These are phyloP conservation scores for Curvularia spicifera DNA, from an alignment of 2,329 filamentous ascomycete species.

Conservation along the genomic window DNA sequence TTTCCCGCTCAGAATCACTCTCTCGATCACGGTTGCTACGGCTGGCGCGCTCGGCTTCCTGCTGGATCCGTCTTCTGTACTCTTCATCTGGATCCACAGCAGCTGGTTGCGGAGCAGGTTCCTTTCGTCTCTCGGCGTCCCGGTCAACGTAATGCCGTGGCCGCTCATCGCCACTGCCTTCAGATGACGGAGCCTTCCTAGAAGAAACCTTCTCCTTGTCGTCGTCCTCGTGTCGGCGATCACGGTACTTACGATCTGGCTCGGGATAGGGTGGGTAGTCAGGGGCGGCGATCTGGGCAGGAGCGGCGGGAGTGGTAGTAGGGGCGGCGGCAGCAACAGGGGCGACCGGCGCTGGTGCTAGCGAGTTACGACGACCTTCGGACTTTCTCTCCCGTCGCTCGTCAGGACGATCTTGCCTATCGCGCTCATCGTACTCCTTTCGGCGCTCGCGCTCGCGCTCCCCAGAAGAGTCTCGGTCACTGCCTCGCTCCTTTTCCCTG, in stretches of 20 bases:
- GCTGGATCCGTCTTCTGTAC: slow-evolving; percentile 56
- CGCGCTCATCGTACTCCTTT: slow-evolving; percentile 40
- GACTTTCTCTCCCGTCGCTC: slow-evolving; percentile 37
- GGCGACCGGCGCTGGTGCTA: slow-evolving; percentile 26
- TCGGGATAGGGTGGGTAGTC: slow-evolving; percentile 28
- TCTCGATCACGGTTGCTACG: slow-evolving; percentile 38
- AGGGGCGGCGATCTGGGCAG: slow-evolving; percentile 23
- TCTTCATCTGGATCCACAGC: slow-evolving; percentile 58
- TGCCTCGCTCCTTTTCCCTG: slow-evolving; percentile 39
- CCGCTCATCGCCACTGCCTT: slow-evolving; percentile 45
- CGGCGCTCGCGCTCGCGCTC: slow-evolving; percentile 52
- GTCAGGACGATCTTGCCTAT: slow-evolving; percentile 32
- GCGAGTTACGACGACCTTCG: slow-evolving; percentile 28
- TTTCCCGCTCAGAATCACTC: slow-evolving; percentile 45
- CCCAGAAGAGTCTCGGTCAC: slow-evolving; percentile 18
- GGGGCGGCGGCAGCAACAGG: slow-evolving; percentile 25
- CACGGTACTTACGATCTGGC: slow-evolving; percentile 36
- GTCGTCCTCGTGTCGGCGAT: slow-evolving; percentile 45
- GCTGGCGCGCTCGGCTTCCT: slow-evolving; percentile 51
- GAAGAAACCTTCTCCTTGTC: slow-evolving; percentile 31
- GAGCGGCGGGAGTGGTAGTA: slow-evolving; percentile 7
- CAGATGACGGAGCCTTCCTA: slow-evolving; percentile 39
- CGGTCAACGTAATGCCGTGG: slow-evolving; percentile 48
- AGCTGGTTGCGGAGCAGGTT: slow-evolving; percentile 36
- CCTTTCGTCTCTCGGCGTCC: slow-evolving; percentile 44